Evolutionary conservation across 179 eudicot genomes (phyloP).

Genomic region (Amaranthus tricolor): DNA sequence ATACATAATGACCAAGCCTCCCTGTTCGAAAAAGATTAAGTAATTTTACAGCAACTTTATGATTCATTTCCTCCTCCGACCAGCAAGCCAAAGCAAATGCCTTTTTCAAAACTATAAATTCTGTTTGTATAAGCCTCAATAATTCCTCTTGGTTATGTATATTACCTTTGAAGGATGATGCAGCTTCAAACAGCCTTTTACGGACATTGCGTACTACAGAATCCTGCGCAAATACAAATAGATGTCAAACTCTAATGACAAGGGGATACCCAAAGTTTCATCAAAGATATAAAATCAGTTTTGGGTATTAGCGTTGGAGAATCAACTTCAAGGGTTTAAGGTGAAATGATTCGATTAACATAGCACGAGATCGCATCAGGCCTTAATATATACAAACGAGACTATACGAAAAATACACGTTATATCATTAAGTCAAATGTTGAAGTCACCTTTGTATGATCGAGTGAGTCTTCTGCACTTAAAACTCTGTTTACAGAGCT

Average conservation of each 20-base stretch:
- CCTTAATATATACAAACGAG: background rate
- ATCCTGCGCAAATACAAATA: slow-evolving; percentile 38
- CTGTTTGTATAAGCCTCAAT: slow-evolving; percentile 41
- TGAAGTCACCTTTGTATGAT: slow-evolving; percentile 71
- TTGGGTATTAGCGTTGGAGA: background rate
- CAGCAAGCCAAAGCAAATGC: slow-evolving; percentile 37
- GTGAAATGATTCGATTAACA: background rate
- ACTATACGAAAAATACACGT: background rate
- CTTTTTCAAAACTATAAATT: slow-evolving; percentile 39
- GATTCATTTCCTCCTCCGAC: slow-evolving; percentile 30
- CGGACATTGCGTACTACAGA: slow-evolving; percentile 55
- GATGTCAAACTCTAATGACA: background rate
- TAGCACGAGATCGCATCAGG: background rate
- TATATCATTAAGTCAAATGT: background rate
- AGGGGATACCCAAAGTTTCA: background rate
- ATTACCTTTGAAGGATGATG: slow-evolving; percentile 50
- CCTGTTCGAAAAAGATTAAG: slow-evolving; percentile 77
- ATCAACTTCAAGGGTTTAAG: background rate
- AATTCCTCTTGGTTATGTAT: slow-evolving; percentile 44
- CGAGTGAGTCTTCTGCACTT: slow-evolving; percentile 35
- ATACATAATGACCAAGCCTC: slow-evolving; percentile 69
- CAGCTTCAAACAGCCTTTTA: slow-evolving; percentile 35
- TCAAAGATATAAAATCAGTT: background rate
- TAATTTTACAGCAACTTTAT: slow-evolving; percentile 52
- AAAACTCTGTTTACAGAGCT: slow-evolving; percentile 24